Evolutionary conservation across 2,329 filamentous ascomycete species (phyloP).

Genomic region (Gnomoniopsis smithogilvyi): DNA sequence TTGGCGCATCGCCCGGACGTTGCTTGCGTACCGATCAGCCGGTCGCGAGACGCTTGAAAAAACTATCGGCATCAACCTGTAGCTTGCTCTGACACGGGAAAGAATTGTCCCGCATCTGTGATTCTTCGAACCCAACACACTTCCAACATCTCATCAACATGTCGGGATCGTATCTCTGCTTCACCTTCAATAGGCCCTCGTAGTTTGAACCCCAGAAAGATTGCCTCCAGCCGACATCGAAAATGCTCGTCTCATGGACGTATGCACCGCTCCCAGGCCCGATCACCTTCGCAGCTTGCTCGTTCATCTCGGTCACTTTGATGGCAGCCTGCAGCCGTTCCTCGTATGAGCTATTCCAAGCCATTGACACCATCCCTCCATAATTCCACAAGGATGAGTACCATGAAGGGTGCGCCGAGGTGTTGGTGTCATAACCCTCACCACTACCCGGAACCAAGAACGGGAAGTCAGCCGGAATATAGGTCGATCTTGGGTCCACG

Average conservation of each 20-base stretch:
- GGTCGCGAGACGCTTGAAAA: neutral
- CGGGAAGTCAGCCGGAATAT: neutral
- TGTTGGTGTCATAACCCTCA: neutral
- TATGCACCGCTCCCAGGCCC: constrained; percentile 1
- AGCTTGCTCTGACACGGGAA: neutral
- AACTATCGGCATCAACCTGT: neutral
- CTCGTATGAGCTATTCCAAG: constrained; percentile 3
- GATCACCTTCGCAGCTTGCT: neutral
- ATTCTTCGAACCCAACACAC: constrained; percentile 1
- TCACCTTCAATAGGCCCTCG: neutral
- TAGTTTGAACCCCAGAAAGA: neutral
- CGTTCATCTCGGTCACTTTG: neutral
- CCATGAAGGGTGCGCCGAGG: neutral
- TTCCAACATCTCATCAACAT: constrained; percentile 2
- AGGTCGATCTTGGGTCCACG: neutral
- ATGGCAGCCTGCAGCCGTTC: neutral
- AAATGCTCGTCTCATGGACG: neutral
- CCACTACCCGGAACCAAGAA: constrained; percentile 1
- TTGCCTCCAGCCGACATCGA: neutral
- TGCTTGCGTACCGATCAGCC: neutral
- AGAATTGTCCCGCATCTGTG: neutral
- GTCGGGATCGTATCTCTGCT: neutral
- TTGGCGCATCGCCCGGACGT: too few species aligned
- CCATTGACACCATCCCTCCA: neutral
- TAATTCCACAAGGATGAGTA: neutral